A percentile compares a stretch with the other conserved stretches of the same genome.
phyloP scores from a whole-genome alignment of 176 grass and related monocot genomes.

The Ensete glaucum region DNA sequence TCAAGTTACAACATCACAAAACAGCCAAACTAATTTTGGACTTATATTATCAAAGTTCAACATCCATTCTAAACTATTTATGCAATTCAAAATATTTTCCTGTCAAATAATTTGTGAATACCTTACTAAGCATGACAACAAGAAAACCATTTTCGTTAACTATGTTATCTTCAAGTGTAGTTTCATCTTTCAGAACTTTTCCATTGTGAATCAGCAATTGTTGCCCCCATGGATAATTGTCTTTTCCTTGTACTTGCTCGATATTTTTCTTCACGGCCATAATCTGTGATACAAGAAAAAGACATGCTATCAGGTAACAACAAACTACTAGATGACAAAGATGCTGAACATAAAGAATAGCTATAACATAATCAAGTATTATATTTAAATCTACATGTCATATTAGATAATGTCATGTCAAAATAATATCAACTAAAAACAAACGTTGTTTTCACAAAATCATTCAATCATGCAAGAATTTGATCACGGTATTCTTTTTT shows the following conservation, averaged over 20 bases:
- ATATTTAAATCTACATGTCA: no score
- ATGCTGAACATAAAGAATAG: not conserved
- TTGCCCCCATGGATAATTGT: conserved; percentile 69
- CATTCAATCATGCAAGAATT: no score
- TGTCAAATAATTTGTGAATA: conserved; percentile 11
- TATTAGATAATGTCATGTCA: no score
- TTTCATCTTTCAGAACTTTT: conserved; percentile 97
- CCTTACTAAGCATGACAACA: conserved; percentile 96
- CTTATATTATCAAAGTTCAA: not conserved
- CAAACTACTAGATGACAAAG: not conserved
- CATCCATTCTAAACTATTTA: not conserved
- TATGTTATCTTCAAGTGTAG: conserved; percentile 69
- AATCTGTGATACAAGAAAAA: conserved; percentile 33
- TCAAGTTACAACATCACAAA: not conserved
- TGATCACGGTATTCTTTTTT: no score
- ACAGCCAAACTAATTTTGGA: not conserved
- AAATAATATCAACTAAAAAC: no score
- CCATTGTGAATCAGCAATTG: conserved; percentile 94
- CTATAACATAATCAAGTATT: no score
- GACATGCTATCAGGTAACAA: not conserved
- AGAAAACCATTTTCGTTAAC: conserved; percentile 81
- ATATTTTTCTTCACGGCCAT: conserved; percentile 79
- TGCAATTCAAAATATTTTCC: not conserved
- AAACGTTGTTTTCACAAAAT: no score
- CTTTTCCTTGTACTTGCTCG: conserved; percentile 57